Conservation (phyloP, 768 basidiomycete genomes). For the Trametes sanguinea region DNA sequence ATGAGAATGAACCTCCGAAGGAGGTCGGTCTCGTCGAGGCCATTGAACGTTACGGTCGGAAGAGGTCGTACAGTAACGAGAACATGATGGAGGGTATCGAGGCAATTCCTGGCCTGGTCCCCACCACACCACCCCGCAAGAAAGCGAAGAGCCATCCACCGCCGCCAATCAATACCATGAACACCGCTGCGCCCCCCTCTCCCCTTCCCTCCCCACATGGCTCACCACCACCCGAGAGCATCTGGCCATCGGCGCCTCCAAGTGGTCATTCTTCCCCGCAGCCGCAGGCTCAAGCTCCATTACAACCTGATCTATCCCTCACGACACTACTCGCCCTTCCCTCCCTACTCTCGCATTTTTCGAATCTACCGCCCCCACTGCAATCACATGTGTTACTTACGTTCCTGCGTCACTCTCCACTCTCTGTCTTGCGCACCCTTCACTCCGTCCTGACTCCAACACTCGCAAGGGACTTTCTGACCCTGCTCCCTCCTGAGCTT, state of each 20-base stretch:
- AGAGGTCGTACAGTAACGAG: constrained; percentile 55
- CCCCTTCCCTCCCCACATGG: constrained; percentile 85
- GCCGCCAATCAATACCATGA: constrained; percentile 63
- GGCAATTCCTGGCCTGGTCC: constrained; percentile 49
- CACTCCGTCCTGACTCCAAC: constrained; percentile 89
- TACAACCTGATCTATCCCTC: constrained; percentile 81
- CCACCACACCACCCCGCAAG: constrained; percentile 66
- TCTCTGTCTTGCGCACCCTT: constrained; percentile 87
- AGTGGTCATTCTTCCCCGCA: constrained; percentile 73
- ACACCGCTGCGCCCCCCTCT: constrained; percentile 78
- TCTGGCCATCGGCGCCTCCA: constrained; percentile 84
- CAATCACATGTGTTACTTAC: constrained; percentile 95
- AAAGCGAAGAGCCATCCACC: constrained; percentile 66
- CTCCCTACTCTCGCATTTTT: constrained; percentile 78
- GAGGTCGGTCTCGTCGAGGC: constrained; percentile 75
- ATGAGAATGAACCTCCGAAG: constrained; percentile 53
- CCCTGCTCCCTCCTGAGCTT: constrained; percentile 88
- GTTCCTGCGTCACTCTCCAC: constrained; percentile 86
- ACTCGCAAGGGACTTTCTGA: constrained; percentile 92
- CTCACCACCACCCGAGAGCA: constrained; percentile 72
- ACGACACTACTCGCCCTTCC: constrained; percentile 88
- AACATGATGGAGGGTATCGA: constrained; percentile 78
- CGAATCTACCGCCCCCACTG: constrained; percentile 71
- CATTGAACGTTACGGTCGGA: constrained; percentile 75
- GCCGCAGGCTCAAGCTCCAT: constrained; percentile 50